Conservation (phyloP, 108 stramenopile genomes). For the Nannochloropsis gaditana region DNA sequence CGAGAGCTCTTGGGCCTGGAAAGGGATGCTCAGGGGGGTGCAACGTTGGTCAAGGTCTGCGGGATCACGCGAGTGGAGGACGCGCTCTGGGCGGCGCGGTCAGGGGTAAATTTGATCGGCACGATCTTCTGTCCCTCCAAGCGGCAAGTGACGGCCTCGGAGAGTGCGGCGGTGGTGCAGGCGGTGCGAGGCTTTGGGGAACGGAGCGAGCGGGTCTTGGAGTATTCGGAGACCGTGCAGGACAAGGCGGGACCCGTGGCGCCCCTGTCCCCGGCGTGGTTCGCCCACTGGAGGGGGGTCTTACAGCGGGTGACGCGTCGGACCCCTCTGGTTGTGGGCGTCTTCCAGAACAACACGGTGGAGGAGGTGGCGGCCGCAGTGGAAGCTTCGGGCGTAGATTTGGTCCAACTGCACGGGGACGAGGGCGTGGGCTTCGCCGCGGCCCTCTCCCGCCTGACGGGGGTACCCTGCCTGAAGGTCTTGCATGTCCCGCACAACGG, state of each 20-base stretch:
- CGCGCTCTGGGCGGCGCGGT: constrained; percentile 75
- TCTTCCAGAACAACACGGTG: constrained; percentile 86
- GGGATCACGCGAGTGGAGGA: constrained; percentile 83
- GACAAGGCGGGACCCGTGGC: not conserved
- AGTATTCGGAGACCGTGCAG: not conserved
- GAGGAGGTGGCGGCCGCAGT: constrained; percentile 70
- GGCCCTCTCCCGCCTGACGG: constrained; percentile 58
- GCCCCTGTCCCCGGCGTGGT: not conserved
- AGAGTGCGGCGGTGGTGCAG: constrained; percentile 54
- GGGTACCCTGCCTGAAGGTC: constrained; percentile 81
- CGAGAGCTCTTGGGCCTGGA: constrained; percentile 55
- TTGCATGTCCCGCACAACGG: constrained; percentile 68
- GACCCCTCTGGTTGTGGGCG: constrained; percentile 60
- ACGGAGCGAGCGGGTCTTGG: constrained; percentile 45
- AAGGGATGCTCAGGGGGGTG: not conserved
- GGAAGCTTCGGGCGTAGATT: constrained; percentile 73
- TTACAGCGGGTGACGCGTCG: constrained; percentile 23
- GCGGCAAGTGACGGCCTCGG: constrained; percentile 63
- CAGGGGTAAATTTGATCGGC: constrained; percentile 89
- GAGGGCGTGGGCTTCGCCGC: constrained; percentile 65
- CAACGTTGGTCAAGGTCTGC: constrained; percentile 71
- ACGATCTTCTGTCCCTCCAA: constrained; percentile 85
- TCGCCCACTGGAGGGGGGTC: not conserved
- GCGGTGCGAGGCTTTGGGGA: constrained; percentile 82
- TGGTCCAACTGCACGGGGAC: constrained; percentile 92